Evolutionary conservation across 345 rosid species (phyloP), one percentile per base, ranked within the genome.

Genomic region (Hibiscus syriacus): DNA sequence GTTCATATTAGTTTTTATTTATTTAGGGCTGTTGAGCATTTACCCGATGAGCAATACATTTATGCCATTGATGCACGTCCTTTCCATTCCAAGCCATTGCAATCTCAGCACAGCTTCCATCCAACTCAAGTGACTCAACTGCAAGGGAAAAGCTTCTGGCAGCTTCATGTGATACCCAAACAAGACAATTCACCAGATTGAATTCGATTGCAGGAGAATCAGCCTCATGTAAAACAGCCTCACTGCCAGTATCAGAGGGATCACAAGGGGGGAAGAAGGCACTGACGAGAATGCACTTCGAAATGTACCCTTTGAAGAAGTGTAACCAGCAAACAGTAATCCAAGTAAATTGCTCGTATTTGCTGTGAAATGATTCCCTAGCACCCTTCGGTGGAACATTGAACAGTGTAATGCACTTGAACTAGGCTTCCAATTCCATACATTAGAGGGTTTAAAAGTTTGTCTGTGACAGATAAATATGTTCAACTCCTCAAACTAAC

Each of bases 71-170:
- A 74, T 82, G 84, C 64, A 85, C 85, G 73, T 87, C 90, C 74
- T 80, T 84, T 73, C 93, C 93, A 9, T 82, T 79, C 90, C 90
- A 87, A 22, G 88, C 90, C 85, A 78, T 80, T 49, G 86, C 82
- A 75, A 87, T 82, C 76, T 75, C 78, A 10, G 83, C 63, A 59
- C 77, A 52, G 39, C 78, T 84, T 73, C 84, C 84, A 46, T 72
- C 59, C 73, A 80, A 66, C 58, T 66, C 77, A 62, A 85, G 93
- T 43, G 83, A 82, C 77, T 82, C 76, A 55, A 77, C 80, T 0
- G 83, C 78, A 61, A 52, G 41, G 25, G 88, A 85, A 71, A 87
- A 85, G 80, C 88, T 85, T 54, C 70, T 38, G 16, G 93, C 87
- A 25, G 90, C 74, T 80, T 85, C 84, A 55, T 85, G 93, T 70